Evolutionary conservation across 148 eudicot species (phyloP), one percentile per base, ranked within the genome.

Genomic region (Chenopodium album): DNA sequence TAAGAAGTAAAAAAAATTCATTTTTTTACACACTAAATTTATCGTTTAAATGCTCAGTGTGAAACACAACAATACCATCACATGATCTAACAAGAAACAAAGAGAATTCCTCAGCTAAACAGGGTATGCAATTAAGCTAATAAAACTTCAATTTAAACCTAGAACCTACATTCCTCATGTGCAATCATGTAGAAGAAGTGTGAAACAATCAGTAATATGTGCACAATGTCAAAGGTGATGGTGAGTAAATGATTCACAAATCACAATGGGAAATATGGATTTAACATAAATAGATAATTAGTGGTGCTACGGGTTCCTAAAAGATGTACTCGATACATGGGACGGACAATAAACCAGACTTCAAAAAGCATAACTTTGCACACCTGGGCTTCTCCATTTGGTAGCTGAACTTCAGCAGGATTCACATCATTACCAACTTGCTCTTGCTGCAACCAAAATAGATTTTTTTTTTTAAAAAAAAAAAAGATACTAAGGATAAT

Each of bases 341-440:
- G 28, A 73, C 34, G 5, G 31, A 28, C 32, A 7, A 69, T n/a
- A 67, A 65, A 52, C 78, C 56, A 75, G 28, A 52, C 67, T 54
- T 79, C 6, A 2, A 78, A 31, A 4, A 28, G 62, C 37, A 48
- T 22, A 76, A 17, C 48, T 46, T 67, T 66, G 68, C 80, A 73
- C 26, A 85, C 84, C 87, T 87, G 87, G 50, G 75, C 50, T 69
- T 79, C 82, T 29, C 80, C 86, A 84, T 73, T 65, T 37, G 75
- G 69, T 65, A 75, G 66, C 22, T 85, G 81, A 50, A 46, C 83
- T 66, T 82, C 82, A 76, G 82, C 66, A 66, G 71, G 67, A 71
- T 56, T 31, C 47, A 32, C 68, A 7, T 56, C 62, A 47, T 68
- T 54, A 72, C 17, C 23, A 63, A 75, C 79, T 41, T 74, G 84